Conservation (phyloP, 1,284 basidiomycete species). For the Rhizoctonia solani region DNA sequence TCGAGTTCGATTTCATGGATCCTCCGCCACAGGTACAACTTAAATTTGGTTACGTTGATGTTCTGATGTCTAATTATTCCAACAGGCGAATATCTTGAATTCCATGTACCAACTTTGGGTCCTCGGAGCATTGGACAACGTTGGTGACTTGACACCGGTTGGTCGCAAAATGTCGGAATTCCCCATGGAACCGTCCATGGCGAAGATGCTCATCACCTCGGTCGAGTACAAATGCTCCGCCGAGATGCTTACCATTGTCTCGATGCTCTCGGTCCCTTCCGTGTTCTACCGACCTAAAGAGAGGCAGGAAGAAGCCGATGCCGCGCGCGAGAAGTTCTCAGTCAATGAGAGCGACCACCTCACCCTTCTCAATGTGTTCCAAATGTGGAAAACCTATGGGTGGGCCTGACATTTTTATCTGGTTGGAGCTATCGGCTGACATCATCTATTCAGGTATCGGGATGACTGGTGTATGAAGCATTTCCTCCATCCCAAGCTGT, state of each 20-base stretch:
- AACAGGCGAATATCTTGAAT: constrained; percentile 87
- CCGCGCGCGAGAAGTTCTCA: constrained; percentile 96
- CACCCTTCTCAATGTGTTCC: constrained; percentile 94
- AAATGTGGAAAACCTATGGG: constrained; percentile 96
- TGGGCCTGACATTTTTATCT: constrained; percentile 48
- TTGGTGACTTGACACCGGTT: constrained; percentile 90
- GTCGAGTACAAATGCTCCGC: constrained; percentile 91
- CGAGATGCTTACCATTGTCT: constrained; percentile 98
- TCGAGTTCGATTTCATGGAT: constrained; percentile 99
- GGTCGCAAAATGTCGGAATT: constrained; percentile 99
- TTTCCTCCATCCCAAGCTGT: constrained; percentile 94
- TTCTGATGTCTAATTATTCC: constrained; percentile 11
- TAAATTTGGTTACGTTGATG: not conserved
- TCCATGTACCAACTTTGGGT: constrained; percentile 99
- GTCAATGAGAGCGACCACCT: constrained; percentile 98
- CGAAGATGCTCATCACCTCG: constrained; percentile 97
- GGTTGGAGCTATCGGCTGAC: not conserved
- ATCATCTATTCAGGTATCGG: constrained; percentile 60
- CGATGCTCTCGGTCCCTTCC: constrained; percentile 96
- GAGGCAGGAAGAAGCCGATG: constrained; percentile 93
- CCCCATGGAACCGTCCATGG: constrained; percentile 96
- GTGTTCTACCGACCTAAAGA: constrained; percentile 97
- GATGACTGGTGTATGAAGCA: constrained; percentile 95
- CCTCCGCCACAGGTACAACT: constrained; percentile 67
- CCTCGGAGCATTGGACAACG: constrained; percentile 93